Base-by-base conservation (phyloP, 495 filamentous ascomycete genomes). In the Letharia columbiana region DNA sequence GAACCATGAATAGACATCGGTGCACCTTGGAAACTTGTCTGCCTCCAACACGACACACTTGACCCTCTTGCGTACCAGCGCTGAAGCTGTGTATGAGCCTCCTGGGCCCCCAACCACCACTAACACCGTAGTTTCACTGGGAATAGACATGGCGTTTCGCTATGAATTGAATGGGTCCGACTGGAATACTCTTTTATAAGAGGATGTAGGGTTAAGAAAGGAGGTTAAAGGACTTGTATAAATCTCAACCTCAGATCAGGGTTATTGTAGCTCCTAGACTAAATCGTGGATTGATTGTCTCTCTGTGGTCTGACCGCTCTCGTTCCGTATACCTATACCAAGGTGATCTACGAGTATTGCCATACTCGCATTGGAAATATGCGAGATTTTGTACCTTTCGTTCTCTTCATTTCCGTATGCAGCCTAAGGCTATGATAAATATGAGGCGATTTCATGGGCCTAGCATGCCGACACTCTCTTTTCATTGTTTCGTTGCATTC, bases 51-150 rank as follows among this genome's bases (percentile, higher is more conserved):
- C 40, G 39, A 80, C 76, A 12, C 67, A 67, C 58, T 76, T 73
- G 61, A 82, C 59, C 18, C 76, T 77, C 67, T 83, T 80, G 4
- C 80, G 76, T 0, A 78, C 78, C 11, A 83, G 66, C 0, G 64
- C 79, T 0, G 76, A 61, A 11, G 81, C 76, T 6, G 78, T 62
- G 47, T 80, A 82, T 0, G 81, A 81, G 20, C 81, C 80, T 13
- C 65, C 78, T 20, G 81, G 80, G 9, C 80, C 79, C 59, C 81
- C 80, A 41, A 80, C 80, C 0, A 81, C 58, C 6, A 83, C 77
- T 0, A 83, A 73, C 9, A 83, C 77, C 0, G 73, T 76, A 54
- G 67, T 74, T 20, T 74, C 58, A n/a, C 68, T 31, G 1, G 80
- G 80, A 62, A 81, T 73, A 15, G 69, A 73, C 68, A 67, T 71